Conservation (phyloP, 2,329 filamentous ascomycete genomes). For the Cladosporium austrohemisphaericum region DNA sequence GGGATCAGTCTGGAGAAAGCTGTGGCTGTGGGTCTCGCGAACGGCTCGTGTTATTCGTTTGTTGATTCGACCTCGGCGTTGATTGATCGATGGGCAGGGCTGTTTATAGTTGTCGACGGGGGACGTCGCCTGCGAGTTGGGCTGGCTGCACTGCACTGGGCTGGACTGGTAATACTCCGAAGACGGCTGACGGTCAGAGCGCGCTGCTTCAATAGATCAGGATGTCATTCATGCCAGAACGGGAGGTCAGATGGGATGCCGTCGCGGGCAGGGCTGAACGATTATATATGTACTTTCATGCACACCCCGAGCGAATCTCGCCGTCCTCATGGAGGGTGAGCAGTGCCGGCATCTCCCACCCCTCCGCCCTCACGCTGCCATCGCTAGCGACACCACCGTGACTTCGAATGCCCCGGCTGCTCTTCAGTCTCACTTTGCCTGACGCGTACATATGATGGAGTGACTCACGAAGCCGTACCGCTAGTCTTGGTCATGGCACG, state of each 20-base stretch:
- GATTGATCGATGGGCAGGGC: background rate
- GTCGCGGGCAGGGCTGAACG: constrained; percentile 12
- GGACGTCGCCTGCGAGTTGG: no score
- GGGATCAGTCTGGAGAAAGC: constrained; percentile 6
- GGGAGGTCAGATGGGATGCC: constrained; percentile 9
- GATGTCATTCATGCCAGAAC: constrained; percentile 12
- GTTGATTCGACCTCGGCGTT: background rate
- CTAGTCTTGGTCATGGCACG: constrained; percentile 5
- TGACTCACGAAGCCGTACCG: constrained; percentile 14
- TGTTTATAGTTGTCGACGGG: no score
- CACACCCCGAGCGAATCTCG: background rate
- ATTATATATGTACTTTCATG: constrained; percentile 11
- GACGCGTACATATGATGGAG: constrained; percentile 16
- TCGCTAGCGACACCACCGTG: constrained; percentile 5
- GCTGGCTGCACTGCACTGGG: no score
- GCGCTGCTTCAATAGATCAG: constrained; percentile 4
- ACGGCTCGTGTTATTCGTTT: background rate
- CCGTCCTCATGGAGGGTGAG: background rate
- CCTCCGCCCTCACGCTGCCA: background rate
- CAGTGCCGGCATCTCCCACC: background rate
- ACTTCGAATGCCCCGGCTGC: constrained; percentile 5
- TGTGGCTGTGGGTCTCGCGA: background rate
- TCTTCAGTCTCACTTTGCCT: constrained; percentile 15
- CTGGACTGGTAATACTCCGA: background rate
- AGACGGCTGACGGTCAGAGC: background rate